These are phyloP conservation scores for Perkinsus chesapeaki DNA, from an alignment of 169 alveolate species.

Conservation along the genomic window DNA sequence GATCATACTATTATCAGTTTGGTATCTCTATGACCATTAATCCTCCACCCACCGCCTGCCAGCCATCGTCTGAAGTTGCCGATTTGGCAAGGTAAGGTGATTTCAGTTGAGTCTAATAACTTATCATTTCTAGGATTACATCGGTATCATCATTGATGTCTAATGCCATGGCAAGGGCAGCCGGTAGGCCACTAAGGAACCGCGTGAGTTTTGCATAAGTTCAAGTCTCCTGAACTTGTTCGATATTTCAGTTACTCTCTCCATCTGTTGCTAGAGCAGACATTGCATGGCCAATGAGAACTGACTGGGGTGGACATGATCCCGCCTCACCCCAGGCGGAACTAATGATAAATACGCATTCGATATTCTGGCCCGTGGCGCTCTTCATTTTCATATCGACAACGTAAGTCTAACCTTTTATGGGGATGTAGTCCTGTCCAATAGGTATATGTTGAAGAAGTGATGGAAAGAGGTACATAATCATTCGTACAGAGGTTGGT, in stretches of 20 bases:
- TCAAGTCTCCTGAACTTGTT: background rate
- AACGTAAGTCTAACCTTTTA: background rate
- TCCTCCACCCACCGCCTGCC: background rate
- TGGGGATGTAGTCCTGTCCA: background rate
- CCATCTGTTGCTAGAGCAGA: background rate
- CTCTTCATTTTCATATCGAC: background rate
- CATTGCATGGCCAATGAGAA: background rate
- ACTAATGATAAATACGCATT: background rate
- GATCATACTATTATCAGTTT: background rate
- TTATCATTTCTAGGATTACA: background rate
- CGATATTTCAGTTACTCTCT: background rate
- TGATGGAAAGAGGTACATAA: background rate
- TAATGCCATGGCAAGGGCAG: background rate
- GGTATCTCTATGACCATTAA: background rate
- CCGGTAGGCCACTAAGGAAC: background rate
- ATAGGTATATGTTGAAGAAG: background rate
- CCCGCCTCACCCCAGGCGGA: background rate
- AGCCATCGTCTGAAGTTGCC: background rate
- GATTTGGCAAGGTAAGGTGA: background rate
- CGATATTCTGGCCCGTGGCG: background rate
- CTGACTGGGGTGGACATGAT: background rate
- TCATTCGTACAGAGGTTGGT: background rate
- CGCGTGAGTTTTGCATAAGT: background rate
- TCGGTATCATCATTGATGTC: background rate
- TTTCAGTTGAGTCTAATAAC: background rate